A percentile compares a stretch with the other conserved stretches of the same genome.
These are phyloP conservation scores for Taxillus chinensis DNA, from an alignment of 164 flowering plant genomes.

Conservation along the genomic window DNA sequence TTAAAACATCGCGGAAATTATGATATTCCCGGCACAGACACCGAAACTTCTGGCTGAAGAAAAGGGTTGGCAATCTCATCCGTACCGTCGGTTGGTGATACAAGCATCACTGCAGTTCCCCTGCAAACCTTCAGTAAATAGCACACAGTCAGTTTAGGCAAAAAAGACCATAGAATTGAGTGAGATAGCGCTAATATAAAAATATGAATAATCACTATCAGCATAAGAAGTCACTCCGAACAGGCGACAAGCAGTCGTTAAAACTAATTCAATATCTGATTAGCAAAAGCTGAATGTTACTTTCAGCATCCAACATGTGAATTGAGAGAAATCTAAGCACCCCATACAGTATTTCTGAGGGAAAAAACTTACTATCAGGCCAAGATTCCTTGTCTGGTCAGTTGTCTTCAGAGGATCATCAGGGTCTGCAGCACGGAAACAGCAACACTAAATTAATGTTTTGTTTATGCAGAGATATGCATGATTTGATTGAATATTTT, in stretches of 20 bases:
- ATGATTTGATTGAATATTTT: not conserved
- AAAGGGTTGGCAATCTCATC: slow-evolving; percentile 95
- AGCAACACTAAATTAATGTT: not conserved
- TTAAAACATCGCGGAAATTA: too few species aligned
- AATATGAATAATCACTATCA: too few species aligned
- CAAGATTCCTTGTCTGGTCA: slow-evolving; percentile 84
- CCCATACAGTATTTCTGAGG: too few species aligned
- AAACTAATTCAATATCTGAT: too few species aligned
- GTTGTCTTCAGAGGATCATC: slow-evolving; percentile 95
- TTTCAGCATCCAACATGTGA: too few species aligned
- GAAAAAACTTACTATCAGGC: slow-evolving; percentile 63
- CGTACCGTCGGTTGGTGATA: slow-evolving; percentile 94
- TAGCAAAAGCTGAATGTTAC: too few species aligned
- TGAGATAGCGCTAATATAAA: too few species aligned
- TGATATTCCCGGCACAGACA: slow-evolving; percentile 24
- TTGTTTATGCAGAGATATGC: not conserved
- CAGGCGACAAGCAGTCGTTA: too few species aligned
- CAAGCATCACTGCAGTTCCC: slow-evolving; percentile 98
- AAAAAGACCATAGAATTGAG: too few species aligned
- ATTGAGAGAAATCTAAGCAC: too few species aligned
- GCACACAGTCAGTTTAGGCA: not conserved
- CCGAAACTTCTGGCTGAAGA: slow-evolving; percentile 54
- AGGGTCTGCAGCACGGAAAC: slow-evolving; percentile 37
- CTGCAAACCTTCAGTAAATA: slow-evolving; percentile 58
- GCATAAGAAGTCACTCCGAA: too few species aligned